A percentile compares a stretch with the other conserved stretches of the same genome.
Evolutionary conservation across 2,329 filamentous ascomycete genomes (phyloP).

Genomic region (Paecilomyces sp.): DNA sequence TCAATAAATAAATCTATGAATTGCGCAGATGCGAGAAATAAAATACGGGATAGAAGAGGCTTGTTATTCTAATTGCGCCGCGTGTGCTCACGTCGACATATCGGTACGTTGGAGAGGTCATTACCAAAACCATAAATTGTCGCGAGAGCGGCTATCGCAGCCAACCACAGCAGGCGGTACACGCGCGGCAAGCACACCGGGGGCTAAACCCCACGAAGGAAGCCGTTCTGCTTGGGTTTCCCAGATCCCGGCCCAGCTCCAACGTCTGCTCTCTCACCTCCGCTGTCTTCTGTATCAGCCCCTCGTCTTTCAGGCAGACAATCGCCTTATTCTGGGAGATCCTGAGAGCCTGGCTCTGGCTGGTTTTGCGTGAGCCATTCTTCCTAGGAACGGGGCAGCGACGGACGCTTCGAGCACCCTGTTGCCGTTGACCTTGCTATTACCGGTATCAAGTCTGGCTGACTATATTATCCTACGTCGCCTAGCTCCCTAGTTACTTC

Average conservation of each 20-base stretch:
- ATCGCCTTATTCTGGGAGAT: neutral
- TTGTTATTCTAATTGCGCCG: neutral
- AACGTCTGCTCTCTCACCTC: neutral
- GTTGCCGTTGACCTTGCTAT: neutral
- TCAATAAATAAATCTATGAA: neutral
- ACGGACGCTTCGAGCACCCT: neutral
- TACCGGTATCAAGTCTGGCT: neutral
- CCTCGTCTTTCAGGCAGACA: neutral
- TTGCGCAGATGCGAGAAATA: neutral
- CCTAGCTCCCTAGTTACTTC: neutral
- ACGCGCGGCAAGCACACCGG: conserved; percentile 10
- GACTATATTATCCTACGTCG: neutral
- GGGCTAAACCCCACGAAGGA: conserved; percentile 12
- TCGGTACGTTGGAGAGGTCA: neutral
- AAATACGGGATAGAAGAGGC: neutral
- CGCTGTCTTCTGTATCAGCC: neutral
- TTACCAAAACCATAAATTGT: neutral
- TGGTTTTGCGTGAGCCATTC: neutral
- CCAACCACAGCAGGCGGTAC: neutral
- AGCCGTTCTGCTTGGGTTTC: conserved; percentile 1
- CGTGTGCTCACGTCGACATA: neutral
- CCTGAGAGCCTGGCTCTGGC: neutral
- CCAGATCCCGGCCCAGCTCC: neutral
- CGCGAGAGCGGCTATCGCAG: neutral
- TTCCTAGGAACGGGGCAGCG: neutral